These are phyloP conservation scores for Ensete glaucum DNA, from an alignment of 176 grass and related monocot genomes.

Conservation along the genomic window DNA sequence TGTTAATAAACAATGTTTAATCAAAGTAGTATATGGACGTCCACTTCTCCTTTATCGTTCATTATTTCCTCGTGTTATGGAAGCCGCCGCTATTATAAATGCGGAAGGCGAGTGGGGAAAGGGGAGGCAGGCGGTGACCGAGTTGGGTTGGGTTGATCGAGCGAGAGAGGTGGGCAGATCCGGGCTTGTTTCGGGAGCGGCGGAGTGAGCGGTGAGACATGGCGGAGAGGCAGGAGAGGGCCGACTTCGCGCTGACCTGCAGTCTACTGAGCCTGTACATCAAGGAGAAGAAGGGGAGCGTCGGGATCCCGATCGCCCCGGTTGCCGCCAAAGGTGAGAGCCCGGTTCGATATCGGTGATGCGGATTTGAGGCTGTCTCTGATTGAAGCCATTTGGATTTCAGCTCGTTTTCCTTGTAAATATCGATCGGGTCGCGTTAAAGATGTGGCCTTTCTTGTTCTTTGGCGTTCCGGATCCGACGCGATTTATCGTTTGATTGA, in stretches of 20 bases:
- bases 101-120: background rate
- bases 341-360: background rate
- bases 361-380: too few species aligned
- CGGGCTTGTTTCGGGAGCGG: background rate
- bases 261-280: constrained; percentile 68
- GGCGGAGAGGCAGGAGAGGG: constrained; percentile 33
- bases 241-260: constrained; percentile 80
- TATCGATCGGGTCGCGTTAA: background rate
- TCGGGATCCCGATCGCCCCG: constrained; percentile 33
- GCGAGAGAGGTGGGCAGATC: constrained; percentile 21
- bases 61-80: too few species aligned
- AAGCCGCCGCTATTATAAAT: too few species aligned
- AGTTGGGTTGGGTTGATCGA: background rate
- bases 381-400: background rate
- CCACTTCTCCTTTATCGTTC: too few species aligned
- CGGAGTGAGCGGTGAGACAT: too few species aligned
- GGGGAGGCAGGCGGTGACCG: background rate
- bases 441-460: too few species aligned
- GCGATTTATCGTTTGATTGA: background rate
- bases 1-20: too few species aligned
- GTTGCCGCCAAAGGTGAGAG: background rate
- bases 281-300: constrained; percentile 53
- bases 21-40: too few species aligned
- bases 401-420: background rate
- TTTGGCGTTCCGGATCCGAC: too few species aligned